Conservation (phyloP, 2,329 filamentous ascomycete species). For the Colletotrichum paranaense region DNA sequence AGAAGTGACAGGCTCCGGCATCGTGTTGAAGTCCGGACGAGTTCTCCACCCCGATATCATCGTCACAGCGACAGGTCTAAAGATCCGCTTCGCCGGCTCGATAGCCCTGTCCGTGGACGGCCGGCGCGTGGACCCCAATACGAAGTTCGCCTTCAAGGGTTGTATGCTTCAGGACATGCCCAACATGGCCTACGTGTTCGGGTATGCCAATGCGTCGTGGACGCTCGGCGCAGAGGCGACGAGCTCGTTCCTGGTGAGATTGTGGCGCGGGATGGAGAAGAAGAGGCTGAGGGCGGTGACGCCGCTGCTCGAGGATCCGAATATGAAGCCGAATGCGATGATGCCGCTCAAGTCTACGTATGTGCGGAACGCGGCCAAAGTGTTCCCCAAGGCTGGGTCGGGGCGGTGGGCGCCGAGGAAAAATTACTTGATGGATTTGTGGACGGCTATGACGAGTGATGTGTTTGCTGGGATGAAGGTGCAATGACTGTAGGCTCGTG, state of each 20-base stretch:
- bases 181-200: slow-evolving; percentile 68
- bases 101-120: slow-evolving; percentile 64
- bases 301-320: slow-evolving; percentile 53
- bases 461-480: slow-evolving; percentile 5
- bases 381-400: slow-evolving; percentile 59
- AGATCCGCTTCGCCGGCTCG: slow-evolving; percentile 64
- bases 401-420: slow-evolving; percentile 40
- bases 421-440: slow-evolving; percentile 18
- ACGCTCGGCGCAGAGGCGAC: slow-evolving; percentile 70
- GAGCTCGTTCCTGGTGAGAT: slow-evolving; percentile 58
- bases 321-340: slow-evolving; percentile 52
- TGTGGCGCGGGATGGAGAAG: slow-evolving; percentile 62
- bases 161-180: slow-evolving; percentile 72
- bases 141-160: slow-evolving; percentile 67
- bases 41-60: slow-evolving; percentile 69
- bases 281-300: slow-evolving; percentile 54
- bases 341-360: slow-evolving; percentile 63
- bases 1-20: slow-evolving; percentile 53
- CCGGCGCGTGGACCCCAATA: slow-evolving; percentile 50
- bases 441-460: slow-evolving; percentile 9
- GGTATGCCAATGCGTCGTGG: slow-evolving; percentile 72
- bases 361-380: slow-evolving; percentile 51
- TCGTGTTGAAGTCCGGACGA: slow-evolving; percentile 56
- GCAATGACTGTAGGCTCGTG: neutral
- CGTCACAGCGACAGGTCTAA: slow-evolving; percentile 73